Base-by-base conservation (phyloP, 768 basidiomycete genomes). In the Austroboletus eburneus region DNA sequence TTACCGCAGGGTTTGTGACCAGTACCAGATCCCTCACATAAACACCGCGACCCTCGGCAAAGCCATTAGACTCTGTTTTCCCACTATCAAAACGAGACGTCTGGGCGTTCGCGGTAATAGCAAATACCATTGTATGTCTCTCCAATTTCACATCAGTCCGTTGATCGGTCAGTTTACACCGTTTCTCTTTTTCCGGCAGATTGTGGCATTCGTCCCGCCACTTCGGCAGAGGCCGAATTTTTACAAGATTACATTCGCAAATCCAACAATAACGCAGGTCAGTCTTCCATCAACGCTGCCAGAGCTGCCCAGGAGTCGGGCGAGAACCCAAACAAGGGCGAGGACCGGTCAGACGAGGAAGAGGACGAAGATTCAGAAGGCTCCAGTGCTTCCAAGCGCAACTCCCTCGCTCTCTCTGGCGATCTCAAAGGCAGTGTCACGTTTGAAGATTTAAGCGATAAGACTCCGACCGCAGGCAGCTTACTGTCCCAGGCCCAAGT, bases 11-110 rank as follows among this genome's bases (percentile, higher is more conserved):
- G 83, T 93, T 46, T 93, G 90, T 68, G 89, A 92, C 70, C 87
- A 91, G 68, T 91, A 93, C 70, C 87, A 87, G 42, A 88, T 93
- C 50, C 89, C 88, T 43, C 90, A 94, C 62, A 91, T 95, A 73
- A 96, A 94, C 74, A 91, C 92, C 30, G 93, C 93, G 55, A 92
- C 92, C 2, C 77, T 96, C 58, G 93, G 93, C 51, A 96, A 96
- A 68, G 91, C 92, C 38, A 92, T 96, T 61, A 79, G 91, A 52
- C 79, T 89, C 45, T 93, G 91, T 66, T 96, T 92, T 71, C 90
- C 90, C 40, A 89, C 87, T 52, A 93, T 96, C 77, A 94, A 92
- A 78, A 95, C 93, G 42, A 77, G 93, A 56, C 85, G 93, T 48
- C 69, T 96, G 49, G 93, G 93, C 49, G 91, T 91, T 49, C 74